Conservation (phyloP, 805 yeast species). For the Diddensiella santjacobensis region DNA sequence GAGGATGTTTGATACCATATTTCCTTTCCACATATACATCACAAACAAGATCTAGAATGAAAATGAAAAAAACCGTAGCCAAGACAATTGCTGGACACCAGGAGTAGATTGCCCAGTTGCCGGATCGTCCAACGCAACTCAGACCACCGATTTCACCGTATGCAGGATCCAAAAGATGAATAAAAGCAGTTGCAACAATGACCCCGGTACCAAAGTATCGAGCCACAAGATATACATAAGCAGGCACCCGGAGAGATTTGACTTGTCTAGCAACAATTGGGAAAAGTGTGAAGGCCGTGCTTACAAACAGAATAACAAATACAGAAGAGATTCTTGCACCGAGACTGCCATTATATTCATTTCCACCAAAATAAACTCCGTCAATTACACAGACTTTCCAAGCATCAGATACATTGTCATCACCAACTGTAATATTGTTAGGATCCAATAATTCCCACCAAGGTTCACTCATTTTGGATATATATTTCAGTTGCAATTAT, state of each 20-base stretch:
- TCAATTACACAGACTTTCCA: conserved; percentile 42
- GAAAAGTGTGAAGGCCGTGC: conserved; percentile 45
- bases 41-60: conserved; percentile 47
- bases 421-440: conserved; percentile 31
- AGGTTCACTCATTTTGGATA: neutral
- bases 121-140: conserved; percentile 42
- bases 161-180: conserved; percentile 52
- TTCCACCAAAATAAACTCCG: conserved; percentile 40
- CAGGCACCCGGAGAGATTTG: conserved; percentile 29
- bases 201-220: conserved; percentile 71
- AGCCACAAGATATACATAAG: conserved; percentile 32
- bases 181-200: conserved; percentile 69
- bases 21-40: conserved; percentile 41
- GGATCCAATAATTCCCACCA: conserved; percentile 24
- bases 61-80: conserved; percentile 43
- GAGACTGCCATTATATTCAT: conserved; percentile 41
- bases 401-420: conserved; percentile 31
- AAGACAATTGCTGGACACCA: conserved; percentile 55
- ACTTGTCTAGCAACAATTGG: conserved; percentile 35
- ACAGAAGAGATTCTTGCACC: conserved; percentile 54
- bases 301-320: conserved; percentile 54
- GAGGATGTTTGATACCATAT: conserved; percentile 32
- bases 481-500: neutral
- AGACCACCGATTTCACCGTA: conserved; percentile 32
- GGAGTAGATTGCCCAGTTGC: conserved; percentile 49